These are phyloP conservation scores for Mortierella alpina DNA, from an alignment of 192 early-diverging fungal genomes.

Conservation along the genomic window DNA sequence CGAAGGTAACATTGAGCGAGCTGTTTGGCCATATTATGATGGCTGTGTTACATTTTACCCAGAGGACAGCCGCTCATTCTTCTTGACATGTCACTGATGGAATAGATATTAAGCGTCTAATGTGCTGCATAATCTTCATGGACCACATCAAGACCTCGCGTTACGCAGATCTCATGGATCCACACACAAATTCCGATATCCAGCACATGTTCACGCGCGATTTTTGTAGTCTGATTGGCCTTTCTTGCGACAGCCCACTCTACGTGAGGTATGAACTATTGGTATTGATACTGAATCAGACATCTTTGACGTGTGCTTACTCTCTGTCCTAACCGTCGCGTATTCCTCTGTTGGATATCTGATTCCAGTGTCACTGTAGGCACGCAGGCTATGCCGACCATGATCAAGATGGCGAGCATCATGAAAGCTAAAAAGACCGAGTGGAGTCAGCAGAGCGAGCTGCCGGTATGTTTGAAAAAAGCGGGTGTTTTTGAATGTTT, in stretches of 20 bases:
- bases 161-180: conserved; percentile 59
- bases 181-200: conserved; percentile 64
- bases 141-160: conserved; percentile 48
- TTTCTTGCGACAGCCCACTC: conserved; percentile 79
- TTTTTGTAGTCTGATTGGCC: conserved; percentile 80
- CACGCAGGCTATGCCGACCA: conserved; percentile 87
- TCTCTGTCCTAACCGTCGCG: neutral
- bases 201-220: conserved; percentile 77
- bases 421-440: conserved; percentile 89
- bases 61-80: neutral
- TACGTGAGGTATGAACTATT: conserved; percentile 66
- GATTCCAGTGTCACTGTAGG: conserved; percentile 74
- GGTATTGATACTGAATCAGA: conserved; percentile 27
- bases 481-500: neutral
- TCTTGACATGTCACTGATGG: neutral
- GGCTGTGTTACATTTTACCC: neutral
- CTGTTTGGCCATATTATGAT: neutral
- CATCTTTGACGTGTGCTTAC: conserved; percentile 43
- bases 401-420: conserved; percentile 90
- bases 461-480: conserved; percentile 73
- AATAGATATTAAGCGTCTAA: conserved; percentile 63
- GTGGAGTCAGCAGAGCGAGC: conserved; percentile 92
- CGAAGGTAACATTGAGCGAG: conserved; percentile 59
- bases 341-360: neutral
- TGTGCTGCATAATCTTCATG: conserved; percentile 52